Evolutionary conservation across 2,329 filamentous ascomycete genomes (phyloP), one percentile per base, ranked within the genome.

Genomic region (Pseudogymnoascus sp.): DNA sequence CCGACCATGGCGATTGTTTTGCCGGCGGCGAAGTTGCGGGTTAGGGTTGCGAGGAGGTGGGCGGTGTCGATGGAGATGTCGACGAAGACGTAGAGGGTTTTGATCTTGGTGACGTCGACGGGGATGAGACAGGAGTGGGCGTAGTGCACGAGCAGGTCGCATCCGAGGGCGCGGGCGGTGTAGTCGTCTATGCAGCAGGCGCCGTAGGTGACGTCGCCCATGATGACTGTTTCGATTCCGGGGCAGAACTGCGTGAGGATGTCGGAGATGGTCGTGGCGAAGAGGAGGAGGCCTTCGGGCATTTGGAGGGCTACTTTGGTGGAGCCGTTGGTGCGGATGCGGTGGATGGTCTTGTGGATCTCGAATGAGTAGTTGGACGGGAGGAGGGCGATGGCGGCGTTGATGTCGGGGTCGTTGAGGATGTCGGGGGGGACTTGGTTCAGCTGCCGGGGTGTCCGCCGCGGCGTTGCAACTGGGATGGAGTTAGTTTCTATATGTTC

Each of bases 151-250:
- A 99, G 81, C 6, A 99, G 80, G 70, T 99, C 95, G 74, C 95
- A 99, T 1, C 92, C 95, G 21, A 99, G 82, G 0, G 96, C 95
- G 50, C 93, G 82, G 1, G 95, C 96, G 0, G 95, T 99, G 77
- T 96, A 99, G 77, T 99, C 95, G 74, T 99, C 95, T 70, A 99
- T 97, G 73, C 95, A 99, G 79, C 95, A 99, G 21, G 95, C 95
- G 67, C 95, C 95, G 74, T 99, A 99, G 0, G 95, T 99, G 47
- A 99, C 95, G 74, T 99, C 95, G 65, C 95, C 95, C 95, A 99
- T 99, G 75, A 99, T 99, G 62, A 97, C 81, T 1, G 93, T 97
- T 74, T 96, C 91, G 42, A 89, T 88, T 1, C 90, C 92, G 0
- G 91, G 89, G 72, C 95, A 99, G 78, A 99, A 99, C 73, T 93